These are phyloP conservation scores for Rhynchosporium graminicola DNA, from an alignment of 2,329 filamentous ascomycete genomes.

Conservation along the genomic window DNA sequence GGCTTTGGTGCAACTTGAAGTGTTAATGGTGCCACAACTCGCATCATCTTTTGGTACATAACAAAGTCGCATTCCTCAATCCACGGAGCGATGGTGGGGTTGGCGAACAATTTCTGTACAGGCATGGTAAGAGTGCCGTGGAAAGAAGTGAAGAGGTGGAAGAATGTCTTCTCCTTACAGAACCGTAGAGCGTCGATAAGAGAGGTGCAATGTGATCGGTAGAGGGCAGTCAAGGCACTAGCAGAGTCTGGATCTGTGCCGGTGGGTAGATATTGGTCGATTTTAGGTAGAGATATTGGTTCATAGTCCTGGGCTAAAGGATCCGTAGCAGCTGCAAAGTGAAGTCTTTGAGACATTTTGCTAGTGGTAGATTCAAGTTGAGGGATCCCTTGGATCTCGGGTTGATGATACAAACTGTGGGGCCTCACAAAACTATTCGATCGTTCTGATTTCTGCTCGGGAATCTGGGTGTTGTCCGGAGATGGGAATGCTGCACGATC, in stretches of 20 bases:
- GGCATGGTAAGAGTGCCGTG: constrained; percentile 96
- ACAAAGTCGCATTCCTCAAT: constrained; percentile 94
- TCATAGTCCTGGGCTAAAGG: constrained; percentile 64
- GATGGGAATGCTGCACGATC: constrained; percentile 45
- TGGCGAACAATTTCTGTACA: constrained; percentile 86
- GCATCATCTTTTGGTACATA: constrained; percentile 96
- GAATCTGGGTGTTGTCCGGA: constrained; percentile 42
- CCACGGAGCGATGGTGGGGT: constrained; percentile 82
- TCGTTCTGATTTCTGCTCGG: constrained; percentile 35
- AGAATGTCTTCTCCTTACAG: constrained; percentile 96
- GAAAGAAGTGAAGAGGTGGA: constrained; percentile 91
- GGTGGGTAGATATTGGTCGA: constrained; percentile 75
- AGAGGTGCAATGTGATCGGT: constrained; percentile 92
- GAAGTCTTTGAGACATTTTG: constrained; percentile 60
- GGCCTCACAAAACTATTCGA: constrained; percentile 41
- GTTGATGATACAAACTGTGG: constrained; percentile 61
- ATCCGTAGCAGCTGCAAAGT: constrained; percentile 60
- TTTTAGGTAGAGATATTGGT: constrained; percentile 78
- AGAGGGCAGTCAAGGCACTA: constrained; percentile 81
- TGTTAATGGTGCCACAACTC: constrained; percentile 83
- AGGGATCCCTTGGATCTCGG: constrained; percentile 57
- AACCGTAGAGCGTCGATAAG: constrained; percentile 93
- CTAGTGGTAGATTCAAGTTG: constrained; percentile 57
- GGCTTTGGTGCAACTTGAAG: constrained; percentile 87
- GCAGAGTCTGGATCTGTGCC: constrained; percentile 87